These are phyloP conservation scores for Papiliotrema flavescens DNA, from an alignment of 1,284 basidiomycete species.

Conservation along the genomic window DNA sequence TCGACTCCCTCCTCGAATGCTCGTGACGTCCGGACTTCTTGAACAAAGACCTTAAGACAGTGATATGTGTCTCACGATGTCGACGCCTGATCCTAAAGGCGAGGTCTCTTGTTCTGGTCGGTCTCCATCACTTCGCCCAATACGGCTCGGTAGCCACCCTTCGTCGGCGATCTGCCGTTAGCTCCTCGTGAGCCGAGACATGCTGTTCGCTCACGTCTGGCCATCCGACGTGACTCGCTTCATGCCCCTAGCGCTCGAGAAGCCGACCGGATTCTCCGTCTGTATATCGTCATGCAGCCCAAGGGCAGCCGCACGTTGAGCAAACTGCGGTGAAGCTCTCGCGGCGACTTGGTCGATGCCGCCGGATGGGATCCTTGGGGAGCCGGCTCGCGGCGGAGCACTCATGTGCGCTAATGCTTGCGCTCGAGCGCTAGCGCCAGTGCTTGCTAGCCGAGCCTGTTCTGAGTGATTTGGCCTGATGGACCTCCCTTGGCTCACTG, in stretches of 20 bases:
- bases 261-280: slow-evolving; percentile 17
- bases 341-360: slow-evolving; percentile 29
- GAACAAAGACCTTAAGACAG: too few relatives aligned
- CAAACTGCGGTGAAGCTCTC: slow-evolving; percentile 17
- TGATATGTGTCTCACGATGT: too few relatives aligned
- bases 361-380: slow-evolving; percentile 31
- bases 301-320: slow-evolving; percentile 10
- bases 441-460: not conserved
- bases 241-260: slow-evolving; percentile 37
- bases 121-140: too few relatives aligned
- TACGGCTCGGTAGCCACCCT: not conserved
- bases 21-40: too few relatives aligned
- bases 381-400: slow-evolving; percentile 15
- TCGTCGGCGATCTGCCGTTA: slow-evolving; percentile 1
- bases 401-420: slow-evolving; percentile 16
- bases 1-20: too few relatives aligned
- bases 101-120: too few relatives aligned
- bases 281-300: slow-evolving; percentile 10
- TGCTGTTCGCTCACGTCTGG: slow-evolving; percentile 21
- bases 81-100: too few relatives aligned
- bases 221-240: slow-evolving; percentile 21
- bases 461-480: not conserved
- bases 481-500: not conserved
- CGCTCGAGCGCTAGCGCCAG: slow-evolving; percentile 10
- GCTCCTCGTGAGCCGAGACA: not conserved